Evolutionary conservation across 331 rosid species (phyloP).

Genomic region (Phaseolus coccineus): DNA sequence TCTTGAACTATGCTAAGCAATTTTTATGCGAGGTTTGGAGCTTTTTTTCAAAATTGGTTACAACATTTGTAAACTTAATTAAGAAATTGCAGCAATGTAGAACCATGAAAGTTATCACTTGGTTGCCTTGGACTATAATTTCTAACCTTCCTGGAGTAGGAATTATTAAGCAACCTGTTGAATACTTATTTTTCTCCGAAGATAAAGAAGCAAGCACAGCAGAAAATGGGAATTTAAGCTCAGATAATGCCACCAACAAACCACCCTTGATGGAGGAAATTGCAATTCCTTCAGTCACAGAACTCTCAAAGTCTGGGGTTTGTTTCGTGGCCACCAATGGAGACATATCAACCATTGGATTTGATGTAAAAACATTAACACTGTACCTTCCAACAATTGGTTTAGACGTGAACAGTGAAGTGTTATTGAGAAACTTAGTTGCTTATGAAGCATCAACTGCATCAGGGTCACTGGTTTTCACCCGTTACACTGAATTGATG

Average conservation of each 20-base stretch:
- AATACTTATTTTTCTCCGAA: slow-evolving; percentile 47
- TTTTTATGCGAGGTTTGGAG: slow-evolving; percentile 49
- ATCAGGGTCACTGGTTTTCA: slow-evolving; percentile 65
- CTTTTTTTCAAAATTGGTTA: slow-evolving; percentile 55
- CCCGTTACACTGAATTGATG: slow-evolving; percentile 76
- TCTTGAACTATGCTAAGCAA: slow-evolving; percentile 18
- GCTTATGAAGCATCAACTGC: slow-evolving; percentile 78
- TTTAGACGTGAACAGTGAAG: slow-evolving; percentile 64
- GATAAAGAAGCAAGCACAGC: slow-evolving; percentile 50
- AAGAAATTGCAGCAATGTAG: slow-evolving; percentile 55
- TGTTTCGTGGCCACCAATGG: slow-evolving; percentile 58
- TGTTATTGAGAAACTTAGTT: slow-evolving; percentile 67
- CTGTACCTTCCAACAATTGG: slow-evolving; percentile 64
- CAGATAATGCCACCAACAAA: slow-evolving; percentile 33
- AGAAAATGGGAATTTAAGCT: slow-evolving; percentile 50
- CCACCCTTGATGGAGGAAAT: slow-evolving; percentile 70
- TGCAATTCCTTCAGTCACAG: slow-evolving; percentile 65
- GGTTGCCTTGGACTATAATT: slow-evolving; percentile 72
- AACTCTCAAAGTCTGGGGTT: slow-evolving; percentile 64
- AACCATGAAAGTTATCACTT: slow-evolving; percentile 53
- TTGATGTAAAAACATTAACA: slow-evolving; percentile 55
- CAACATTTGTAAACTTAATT: slow-evolving; percentile 40
- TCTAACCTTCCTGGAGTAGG: slow-evolving; percentile 72
- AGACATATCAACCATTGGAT: slow-evolving; percentile 56
- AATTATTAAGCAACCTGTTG: slow-evolving; percentile 58